Evolutionary conservation across 306 rosid genomes (phyloP).

Genomic region (Trifolium fragiferum): DNA sequence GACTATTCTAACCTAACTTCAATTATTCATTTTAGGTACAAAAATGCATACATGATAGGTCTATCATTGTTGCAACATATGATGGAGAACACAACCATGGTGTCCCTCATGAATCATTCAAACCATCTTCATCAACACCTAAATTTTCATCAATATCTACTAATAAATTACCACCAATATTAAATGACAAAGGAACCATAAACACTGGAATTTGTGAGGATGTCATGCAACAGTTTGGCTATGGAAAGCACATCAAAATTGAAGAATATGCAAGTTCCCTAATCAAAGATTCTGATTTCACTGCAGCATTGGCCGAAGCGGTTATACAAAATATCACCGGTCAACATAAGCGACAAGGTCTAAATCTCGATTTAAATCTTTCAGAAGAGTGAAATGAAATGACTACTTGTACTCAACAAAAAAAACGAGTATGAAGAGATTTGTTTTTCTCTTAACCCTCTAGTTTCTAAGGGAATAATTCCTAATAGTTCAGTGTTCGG

Average conservation of each 20-base stretch:
- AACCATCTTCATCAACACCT: slow-evolving; percentile 47
- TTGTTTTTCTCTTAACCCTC: neutral
- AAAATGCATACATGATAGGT: slow-evolving; percentile 62
- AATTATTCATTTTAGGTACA: slow-evolving; percentile 58
- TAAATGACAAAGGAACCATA: slow-evolving; percentile 31
- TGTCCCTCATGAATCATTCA: neutral
- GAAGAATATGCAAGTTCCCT: slow-evolving; percentile 57
- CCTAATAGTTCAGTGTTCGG: no score
- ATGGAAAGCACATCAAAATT: slow-evolving; percentile 36
- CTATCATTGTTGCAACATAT: slow-evolving; percentile 65
- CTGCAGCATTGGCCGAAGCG: slow-evolving; percentile 62
- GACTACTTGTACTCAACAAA: slow-evolving; percentile 1
- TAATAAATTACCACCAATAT: slow-evolving; percentile 22
- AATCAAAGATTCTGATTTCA: slow-evolving; percentile 60
- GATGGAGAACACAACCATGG: slow-evolving; percentile 82
- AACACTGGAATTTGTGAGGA: slow-evolving; percentile 38
- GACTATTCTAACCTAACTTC: slow-evolving; percentile 10
- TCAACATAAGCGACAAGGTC: slow-evolving; percentile 40
- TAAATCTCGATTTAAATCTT: slow-evolving; percentile 44
- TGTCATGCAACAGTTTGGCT: slow-evolving; percentile 10
- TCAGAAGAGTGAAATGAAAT: slow-evolving; percentile 16
- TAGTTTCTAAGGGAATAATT: no score
- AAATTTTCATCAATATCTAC: slow-evolving; percentile 25
- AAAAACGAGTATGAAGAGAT: slow-evolving; percentile 17
- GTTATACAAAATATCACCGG: slow-evolving; percentile 58